Evolutionary conservation across 2,329 filamentous ascomycete species (phyloP).

Genomic region (Epichloe elymi): DNA sequence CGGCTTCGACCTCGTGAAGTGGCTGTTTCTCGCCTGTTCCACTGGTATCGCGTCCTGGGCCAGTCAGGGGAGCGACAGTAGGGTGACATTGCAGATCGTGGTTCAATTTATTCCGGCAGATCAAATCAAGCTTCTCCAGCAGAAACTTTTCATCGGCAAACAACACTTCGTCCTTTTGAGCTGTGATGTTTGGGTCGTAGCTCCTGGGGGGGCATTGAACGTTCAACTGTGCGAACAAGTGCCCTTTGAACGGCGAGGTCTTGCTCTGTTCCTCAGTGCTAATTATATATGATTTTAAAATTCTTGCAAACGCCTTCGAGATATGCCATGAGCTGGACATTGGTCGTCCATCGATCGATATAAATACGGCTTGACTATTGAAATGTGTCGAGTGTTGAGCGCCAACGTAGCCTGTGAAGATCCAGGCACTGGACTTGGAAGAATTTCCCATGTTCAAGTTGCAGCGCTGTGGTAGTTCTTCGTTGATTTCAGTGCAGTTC

Average conservation of each 20-base stretch:
- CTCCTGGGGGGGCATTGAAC: conserved; percentile 46
- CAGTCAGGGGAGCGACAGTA: not conserved
- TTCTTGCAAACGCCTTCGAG: conserved; percentile 42
- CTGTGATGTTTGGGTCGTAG: conserved; percentile 62
- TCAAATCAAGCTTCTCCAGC: conserved; percentile 30
- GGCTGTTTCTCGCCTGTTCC: not conserved
- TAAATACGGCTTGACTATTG: conserved; percentile 27
- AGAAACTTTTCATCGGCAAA: conserved; percentile 43
- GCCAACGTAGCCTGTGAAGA: conserved; percentile 41
- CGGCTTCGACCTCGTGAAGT: not conserved
- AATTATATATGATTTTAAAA: conserved; percentile 34
- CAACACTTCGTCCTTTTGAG: conserved; percentile 58
- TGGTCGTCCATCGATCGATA: conserved; percentile 58
- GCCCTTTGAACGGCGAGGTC: conserved; percentile 18
- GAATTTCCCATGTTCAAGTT: not conserved
- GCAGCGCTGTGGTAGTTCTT: not conserved
- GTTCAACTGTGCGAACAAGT: conserved; percentile 50
- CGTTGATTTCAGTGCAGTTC: conserved; percentile 35
- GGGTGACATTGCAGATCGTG: not conserved
- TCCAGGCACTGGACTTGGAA: conserved; percentile 1
- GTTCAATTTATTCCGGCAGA: conserved; percentile 30
- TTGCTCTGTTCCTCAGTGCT: not conserved
- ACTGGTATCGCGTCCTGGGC: not conserved
- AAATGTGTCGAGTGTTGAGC: conserved; percentile 27
- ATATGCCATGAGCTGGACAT: conserved; percentile 31